Evolutionary conservation across 192 early-diverging fungal species (phyloP).

Genomic region (Phlyctochytrium planicorne): DNA sequence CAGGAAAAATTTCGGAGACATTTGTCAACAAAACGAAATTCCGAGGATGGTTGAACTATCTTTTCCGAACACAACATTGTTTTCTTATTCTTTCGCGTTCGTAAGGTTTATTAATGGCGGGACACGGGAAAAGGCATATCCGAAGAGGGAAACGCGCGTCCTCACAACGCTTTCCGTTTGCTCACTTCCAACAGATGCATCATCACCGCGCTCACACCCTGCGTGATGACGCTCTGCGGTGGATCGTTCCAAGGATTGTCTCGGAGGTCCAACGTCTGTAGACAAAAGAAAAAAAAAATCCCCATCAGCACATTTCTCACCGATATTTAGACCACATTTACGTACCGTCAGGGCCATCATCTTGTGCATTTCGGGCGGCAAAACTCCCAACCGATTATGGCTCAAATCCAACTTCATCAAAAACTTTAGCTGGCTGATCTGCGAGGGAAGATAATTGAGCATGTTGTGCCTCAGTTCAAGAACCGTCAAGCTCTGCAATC

Average conservation of each 20-base stretch:
- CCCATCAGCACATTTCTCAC: not conserved
- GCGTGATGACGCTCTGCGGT: slow-evolving; percentile 39
- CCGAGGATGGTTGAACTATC: no score
- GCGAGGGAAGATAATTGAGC: slow-evolving; percentile 31
- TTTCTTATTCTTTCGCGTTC: no score
- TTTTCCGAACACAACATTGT: no score
- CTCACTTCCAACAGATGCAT: no score
- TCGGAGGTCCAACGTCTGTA: slow-evolving; percentile 36
- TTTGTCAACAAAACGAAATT: no score
- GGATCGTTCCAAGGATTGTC: slow-evolving; percentile 47
- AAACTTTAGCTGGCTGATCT: slow-evolving; percentile 24
- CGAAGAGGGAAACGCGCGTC: no score
- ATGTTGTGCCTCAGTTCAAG: slow-evolving; percentile 43
- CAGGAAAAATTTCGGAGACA: no score
- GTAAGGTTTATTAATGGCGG: no score
- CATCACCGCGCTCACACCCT: no score
- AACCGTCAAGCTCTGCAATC: slow-evolving; percentile 30
- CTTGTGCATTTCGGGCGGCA: slow-evolving; percentile 38
- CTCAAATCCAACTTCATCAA: slow-evolving; percentile 36
- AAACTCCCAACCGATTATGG: slow-evolving; percentile 37
- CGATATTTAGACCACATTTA: not conserved
- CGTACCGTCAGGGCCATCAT: slow-evolving; percentile 23
- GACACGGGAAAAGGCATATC: no score
- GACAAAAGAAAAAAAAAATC: not conserved
- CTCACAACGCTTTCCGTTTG: no score